A percentile compares a stretch with the other conserved stretches of the same genome.
These are phyloP conservation scores for Mycena galericulata DNA, from an alignment of 768 basidiomycete genomes.

Conservation along the genomic window DNA sequence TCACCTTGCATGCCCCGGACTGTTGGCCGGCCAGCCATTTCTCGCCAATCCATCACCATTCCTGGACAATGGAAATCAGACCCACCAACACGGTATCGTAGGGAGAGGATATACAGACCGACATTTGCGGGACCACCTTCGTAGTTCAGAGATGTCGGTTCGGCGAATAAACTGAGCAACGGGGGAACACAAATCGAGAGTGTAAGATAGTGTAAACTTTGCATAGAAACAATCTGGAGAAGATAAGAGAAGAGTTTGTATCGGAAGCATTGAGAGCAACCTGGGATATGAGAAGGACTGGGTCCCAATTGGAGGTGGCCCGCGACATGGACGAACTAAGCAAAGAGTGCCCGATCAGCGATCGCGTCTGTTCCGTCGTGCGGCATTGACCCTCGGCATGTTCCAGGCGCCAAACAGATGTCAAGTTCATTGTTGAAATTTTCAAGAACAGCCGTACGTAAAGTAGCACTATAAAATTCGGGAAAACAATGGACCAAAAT, in stretches of 20 bases:
- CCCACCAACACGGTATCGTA: neutral
- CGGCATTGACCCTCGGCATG: too few relatives aligned
- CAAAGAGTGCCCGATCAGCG: neutral
- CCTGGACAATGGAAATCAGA: slow-evolving; percentile 52
- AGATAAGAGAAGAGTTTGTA: neutral
- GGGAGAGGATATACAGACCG: slow-evolving; percentile 56
- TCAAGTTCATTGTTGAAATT: too few relatives aligned
- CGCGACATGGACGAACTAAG: slow-evolving; percentile 18
- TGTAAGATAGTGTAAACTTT: slow-evolving; percentile 94
- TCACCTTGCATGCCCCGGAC: slow-evolving; percentile 73
- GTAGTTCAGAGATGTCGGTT: slow-evolving; percentile 73
- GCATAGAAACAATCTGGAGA: slow-evolving; percentile 88
- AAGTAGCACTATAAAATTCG: too few relatives aligned
- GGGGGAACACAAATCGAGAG: slow-evolving; percentile 87
- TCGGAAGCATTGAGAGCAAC: slow-evolving; percentile 52
- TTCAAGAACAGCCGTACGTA: too few relatives aligned
- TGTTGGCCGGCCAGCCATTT: slow-evolving; percentile 90
- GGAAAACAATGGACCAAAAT: too few relatives aligned
- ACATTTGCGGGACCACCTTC: slow-evolving; percentile 87
- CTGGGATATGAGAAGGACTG: slow-evolving; percentile 88
- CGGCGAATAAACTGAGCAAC: slow-evolving; percentile 79
- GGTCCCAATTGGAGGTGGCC: slow-evolving; percentile 83
- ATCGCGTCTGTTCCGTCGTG: too few relatives aligned
- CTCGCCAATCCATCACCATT: slow-evolving; percentile 98
- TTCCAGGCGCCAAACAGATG: too few relatives aligned